Evolutionary conservation across 2,329 filamentous ascomycete genomes (phyloP).

Genomic region (Fusarium beomiforme): DNA sequence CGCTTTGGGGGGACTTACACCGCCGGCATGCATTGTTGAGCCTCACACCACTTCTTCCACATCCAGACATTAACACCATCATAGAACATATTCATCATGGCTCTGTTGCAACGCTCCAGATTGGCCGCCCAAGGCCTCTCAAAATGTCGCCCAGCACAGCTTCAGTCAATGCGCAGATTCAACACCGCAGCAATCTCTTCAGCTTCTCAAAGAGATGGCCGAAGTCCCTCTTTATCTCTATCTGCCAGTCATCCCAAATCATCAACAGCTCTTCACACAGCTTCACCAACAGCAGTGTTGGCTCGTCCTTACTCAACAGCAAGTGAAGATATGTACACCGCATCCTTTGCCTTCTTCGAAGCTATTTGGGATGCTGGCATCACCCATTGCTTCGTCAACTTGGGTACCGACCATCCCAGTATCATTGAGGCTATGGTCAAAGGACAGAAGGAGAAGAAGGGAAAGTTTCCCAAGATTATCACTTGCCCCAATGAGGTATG

Average conservation of each 20-base stretch:
- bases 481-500: slow-evolving; percentile 82
- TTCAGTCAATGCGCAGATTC: slow-evolving; percentile 32
- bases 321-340: slow-evolving; percentile 68
- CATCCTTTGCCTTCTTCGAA: slow-evolving; percentile 85
- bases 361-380: slow-evolving; percentile 77
- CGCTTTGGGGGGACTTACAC: slow-evolving; percentile 1
- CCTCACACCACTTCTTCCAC: background rate
- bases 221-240: background rate
- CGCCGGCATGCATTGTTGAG: background rate
- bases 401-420: slow-evolving; percentile 78
- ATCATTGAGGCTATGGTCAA: slow-evolving; percentile 86
- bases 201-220: slow-evolving; percentile 13
- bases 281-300: slow-evolving; percentile 20
- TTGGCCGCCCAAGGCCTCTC: slow-evolving; percentile 38
- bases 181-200: slow-evolving; percentile 25
- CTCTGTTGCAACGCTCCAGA: slow-evolving; percentile 40
- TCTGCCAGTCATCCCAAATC: slow-evolving; percentile 5
- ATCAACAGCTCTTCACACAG: slow-evolving; percentile 12
- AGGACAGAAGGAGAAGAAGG: slow-evolving; percentile 72
- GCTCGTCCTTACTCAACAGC: slow-evolving; percentile 40
- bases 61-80: slow-evolving; percentile 6
- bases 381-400: slow-evolving; percentile 70
- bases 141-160: slow-evolving; percentile 25
- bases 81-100: slow-evolving; percentile 34
- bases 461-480: slow-evolving; percentile 76